Conservation (phyloP, 75 land plant genomes). For the Chamaecyparis obtusa region DNA sequence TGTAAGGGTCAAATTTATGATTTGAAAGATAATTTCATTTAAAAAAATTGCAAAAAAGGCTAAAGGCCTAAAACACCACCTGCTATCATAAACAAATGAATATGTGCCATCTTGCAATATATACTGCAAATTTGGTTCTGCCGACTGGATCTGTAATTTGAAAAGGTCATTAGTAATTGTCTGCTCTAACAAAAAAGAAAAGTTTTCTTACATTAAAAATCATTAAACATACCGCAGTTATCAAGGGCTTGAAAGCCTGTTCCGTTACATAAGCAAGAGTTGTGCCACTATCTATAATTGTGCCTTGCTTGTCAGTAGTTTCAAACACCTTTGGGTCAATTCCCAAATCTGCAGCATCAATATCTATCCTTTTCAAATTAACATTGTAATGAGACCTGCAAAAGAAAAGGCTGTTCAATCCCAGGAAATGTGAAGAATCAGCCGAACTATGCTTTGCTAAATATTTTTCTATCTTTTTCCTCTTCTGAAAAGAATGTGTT, state of each 20-base stretch:
- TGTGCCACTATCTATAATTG: conserved; percentile 87
- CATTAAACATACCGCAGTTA: conserved; percentile 35
- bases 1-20: not conserved
- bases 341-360: conserved; percentile 31
- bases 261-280: conserved; percentile 72
- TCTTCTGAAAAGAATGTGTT: not conserved
- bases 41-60: not conserved
- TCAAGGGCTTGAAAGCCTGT: conserved; percentile 39
- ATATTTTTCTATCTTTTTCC: not conserved
- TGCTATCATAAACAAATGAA: conserved; percentile 30
- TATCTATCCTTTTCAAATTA: conserved; percentile 41
- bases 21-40: not conserved
- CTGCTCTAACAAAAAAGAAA: not conserved
- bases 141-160: conserved; percentile 12
- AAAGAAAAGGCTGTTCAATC: not conserved
- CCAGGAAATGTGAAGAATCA: not conserved
- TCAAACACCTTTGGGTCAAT: conserved; percentile 48
- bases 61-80: conserved; percentile 14
- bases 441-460: not conserved
- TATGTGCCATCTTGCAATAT: conserved; percentile 13
- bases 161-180: not conserved
- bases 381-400: conserved; percentile 82
- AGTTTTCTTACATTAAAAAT: not conserved
- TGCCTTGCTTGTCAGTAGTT: conserved; percentile 44
- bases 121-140: conserved; percentile 18